Percentiles rank a stretch among this genome's conserved stretches.
Conservation (phyloP, 1,139 yeast genomes). For the Yamadazyma diospyri region DNA sequence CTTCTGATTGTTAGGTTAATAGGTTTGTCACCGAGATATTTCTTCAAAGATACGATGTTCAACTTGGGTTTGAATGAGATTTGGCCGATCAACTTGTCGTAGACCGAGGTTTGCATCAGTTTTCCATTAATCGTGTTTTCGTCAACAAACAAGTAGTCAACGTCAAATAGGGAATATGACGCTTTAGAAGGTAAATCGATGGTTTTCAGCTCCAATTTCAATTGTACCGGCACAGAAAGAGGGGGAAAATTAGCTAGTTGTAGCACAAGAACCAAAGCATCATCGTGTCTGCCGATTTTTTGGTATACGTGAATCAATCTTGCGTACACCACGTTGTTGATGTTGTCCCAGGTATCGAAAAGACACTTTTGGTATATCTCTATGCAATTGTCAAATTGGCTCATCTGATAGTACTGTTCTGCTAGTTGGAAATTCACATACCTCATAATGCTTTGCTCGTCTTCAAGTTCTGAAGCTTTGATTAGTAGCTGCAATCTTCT, state of each 20-base stretch:
- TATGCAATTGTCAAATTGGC: slow-evolving; percentile 5
- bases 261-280: slow-evolving; percentile 1
- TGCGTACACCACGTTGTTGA: slow-evolving; percentile 3
- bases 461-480: slow-evolving; percentile 4
- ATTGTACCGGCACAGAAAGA: background rate
- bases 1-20: slow-evolving; percentile 3
- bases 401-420: slow-evolving; percentile 36
- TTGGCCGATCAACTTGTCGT: slow-evolving; percentile 13
- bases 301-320: slow-evolving; percentile 9
- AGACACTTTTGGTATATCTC: slow-evolving; percentile 3
- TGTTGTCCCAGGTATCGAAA: slow-evolving; percentile 6
- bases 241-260: background rate
- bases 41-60: slow-evolving; percentile 3
- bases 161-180: slow-evolving; percentile 7
- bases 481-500: slow-evolving; percentile 10
- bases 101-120: slow-evolving; percentile 8
- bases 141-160: slow-evolving; percentile 9
- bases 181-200: slow-evolving; percentile 1
- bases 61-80: slow-evolving; percentile 7
- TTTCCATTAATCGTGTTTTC: slow-evolving; percentile 9
- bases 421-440: slow-evolving; percentile 50
- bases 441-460: slow-evolving; percentile 10
- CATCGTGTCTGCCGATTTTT: slow-evolving; percentile 4
- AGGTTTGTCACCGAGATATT: slow-evolving; percentile 1
- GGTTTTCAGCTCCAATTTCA: background rate